phyloP scores from a whole-genome alignment of 495 filamentous ascomycete genomes.

The Lasiosphaeriaceae sp. region DNA sequence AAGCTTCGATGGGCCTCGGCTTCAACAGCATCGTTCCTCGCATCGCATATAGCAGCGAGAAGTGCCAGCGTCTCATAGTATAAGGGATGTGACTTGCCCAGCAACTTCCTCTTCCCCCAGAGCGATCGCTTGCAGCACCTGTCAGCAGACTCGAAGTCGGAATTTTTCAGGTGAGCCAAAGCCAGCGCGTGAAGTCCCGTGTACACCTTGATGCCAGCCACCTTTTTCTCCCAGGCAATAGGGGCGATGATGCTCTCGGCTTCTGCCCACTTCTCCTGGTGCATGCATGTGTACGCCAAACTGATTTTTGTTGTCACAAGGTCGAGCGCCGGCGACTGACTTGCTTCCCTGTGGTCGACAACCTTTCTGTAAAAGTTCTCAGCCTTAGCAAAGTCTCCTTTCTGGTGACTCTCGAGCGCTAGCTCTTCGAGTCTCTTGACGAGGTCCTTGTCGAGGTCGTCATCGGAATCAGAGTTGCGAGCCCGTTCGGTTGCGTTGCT shows the following conservation, averaged over 20 bases:
- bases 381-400: background rate
- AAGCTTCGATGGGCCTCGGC: background rate
- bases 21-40: background rate
- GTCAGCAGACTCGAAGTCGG: background rate
- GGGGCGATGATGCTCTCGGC: background rate
- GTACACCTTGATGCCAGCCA: background rate
- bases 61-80: background rate
- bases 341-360: background rate
- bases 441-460: background rate
- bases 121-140: background rate
- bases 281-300: background rate
- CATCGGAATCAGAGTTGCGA: background rate
- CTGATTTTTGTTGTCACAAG: background rate
- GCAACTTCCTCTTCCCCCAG: background rate
- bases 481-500: background rate
- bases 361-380: background rate
- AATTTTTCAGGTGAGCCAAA: background rate
- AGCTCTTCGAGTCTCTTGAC: background rate
- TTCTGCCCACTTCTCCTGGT: background rate
- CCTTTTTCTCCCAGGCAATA: background rate
- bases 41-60: background rate
- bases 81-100: background rate
- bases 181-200: background rate
- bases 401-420: background rate
- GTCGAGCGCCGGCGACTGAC: background rate